These are phyloP conservation scores for Fusarium circinatum DNA, from an alignment of 2,329 filamentous ascomycete species.

Conservation along the genomic window DNA sequence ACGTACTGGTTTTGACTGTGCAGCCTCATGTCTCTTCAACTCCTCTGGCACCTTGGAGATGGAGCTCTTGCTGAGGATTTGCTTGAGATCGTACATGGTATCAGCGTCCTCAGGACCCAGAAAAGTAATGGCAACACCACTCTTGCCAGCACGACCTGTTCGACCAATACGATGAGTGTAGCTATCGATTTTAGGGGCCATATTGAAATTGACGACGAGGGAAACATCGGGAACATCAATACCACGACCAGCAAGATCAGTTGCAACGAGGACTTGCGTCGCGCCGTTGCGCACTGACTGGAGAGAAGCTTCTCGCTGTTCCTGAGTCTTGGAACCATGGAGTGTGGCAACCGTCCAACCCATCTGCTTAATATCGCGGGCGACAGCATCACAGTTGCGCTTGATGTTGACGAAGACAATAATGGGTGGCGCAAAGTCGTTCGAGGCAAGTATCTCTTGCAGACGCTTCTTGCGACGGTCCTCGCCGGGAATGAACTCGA, in stretches of 20 bases:
- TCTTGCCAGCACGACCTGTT: constrained; percentile 97
- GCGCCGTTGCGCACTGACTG: constrained; percentile 82
- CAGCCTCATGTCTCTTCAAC: constrained; percentile 85
- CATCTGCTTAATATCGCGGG: constrained; percentile 92
- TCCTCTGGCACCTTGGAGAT: constrained; percentile 94
- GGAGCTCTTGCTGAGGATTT: constrained; percentile 91
- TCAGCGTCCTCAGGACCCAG: constrained; percentile 89
- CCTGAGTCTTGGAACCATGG: constrained; percentile 96
- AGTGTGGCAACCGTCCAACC: constrained; percentile 90
- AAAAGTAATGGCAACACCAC: constrained; percentile 95
- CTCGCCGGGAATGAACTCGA: constrained; percentile 90
- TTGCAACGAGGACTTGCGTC: constrained; percentile 91
- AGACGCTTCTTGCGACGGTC: constrained; percentile 97
- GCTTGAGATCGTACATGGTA: constrained; percentile 91
- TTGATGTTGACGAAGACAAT: constrained; percentile 99
- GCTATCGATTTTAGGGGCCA: constrained; percentile 90
- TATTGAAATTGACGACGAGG: constrained; percentile 98
- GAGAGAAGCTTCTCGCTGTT: constrained; percentile 94
- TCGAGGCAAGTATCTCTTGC: constrained; percentile 84
- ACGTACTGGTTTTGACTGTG: constrained; percentile 79
- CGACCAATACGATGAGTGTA: constrained; percentile 98
- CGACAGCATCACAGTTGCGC: constrained; percentile 95
- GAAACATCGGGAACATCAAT: constrained; percentile 96
- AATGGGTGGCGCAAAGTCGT: constrained; percentile 86
- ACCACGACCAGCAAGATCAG: constrained; percentile 94